These are phyloP conservation scores for Malassezia psittaci DNA, from an alignment of 1,284 basidiomycete species.

Conservation along the genomic window DNA sequence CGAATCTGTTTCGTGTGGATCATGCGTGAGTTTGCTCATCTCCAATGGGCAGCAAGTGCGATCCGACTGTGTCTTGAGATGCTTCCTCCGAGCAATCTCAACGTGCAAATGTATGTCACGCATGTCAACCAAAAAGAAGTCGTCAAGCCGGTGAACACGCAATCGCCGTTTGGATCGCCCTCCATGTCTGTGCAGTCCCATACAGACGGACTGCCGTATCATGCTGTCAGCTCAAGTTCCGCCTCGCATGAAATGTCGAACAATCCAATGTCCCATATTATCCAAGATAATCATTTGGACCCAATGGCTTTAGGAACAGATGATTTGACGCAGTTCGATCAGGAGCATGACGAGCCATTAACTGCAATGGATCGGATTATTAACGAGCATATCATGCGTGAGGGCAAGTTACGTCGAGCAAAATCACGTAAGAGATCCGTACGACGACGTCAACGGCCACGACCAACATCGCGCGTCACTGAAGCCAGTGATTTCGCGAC, in stretches of 20 bases:
- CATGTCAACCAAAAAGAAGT: conserved; percentile 26
- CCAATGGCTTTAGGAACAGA: conserved; percentile 54
- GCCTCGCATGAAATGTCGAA: neutral
- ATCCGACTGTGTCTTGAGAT: conserved; percentile 61
- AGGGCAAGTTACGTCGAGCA: conserved; percentile 61
- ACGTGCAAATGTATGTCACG: conserved; percentile 67
- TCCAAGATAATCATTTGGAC: conserved; percentile 45
- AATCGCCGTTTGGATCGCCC: neutral
- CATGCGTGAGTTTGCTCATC: conserved; percentile 67
- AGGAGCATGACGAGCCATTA: conserved; percentile 57
- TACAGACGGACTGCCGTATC: neutral
- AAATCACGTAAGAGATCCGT: conserved; percentile 38
- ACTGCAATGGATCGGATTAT: conserved; percentile 59
- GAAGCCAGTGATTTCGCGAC: conserved; percentile 61
- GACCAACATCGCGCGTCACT: neutral
- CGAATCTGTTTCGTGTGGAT: conserved; percentile 75
- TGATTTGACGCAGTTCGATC: conserved; percentile 71
- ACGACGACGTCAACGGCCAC: conserved; percentile 18
- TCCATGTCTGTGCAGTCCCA: neutral
- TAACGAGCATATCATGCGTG: conserved; percentile 57
- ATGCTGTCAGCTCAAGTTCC: neutral
- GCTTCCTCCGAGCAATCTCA: conserved; percentile 56
- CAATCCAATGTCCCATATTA: conserved; percentile 6
- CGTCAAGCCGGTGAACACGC: neutral
- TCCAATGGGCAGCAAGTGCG: conserved; percentile 68